These are phyloP conservation scores for Simplicillium sp. DNA, from an alignment of 2,329 filamentous ascomycete species.

Conservation along the genomic window DNA sequence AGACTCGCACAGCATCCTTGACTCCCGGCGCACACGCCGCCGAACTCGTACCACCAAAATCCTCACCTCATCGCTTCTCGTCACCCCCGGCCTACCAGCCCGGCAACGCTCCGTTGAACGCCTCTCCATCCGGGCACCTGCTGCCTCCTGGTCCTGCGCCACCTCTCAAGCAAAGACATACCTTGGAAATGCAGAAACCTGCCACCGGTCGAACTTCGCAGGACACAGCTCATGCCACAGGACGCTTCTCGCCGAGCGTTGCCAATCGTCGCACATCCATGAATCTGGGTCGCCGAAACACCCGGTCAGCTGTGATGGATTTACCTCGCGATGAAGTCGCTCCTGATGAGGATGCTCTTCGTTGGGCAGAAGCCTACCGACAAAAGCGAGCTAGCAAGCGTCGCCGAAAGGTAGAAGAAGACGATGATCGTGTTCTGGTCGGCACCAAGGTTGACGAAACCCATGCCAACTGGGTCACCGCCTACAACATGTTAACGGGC, in stretches of 20 bases:
- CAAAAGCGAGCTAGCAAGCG: conserved; percentile 86
- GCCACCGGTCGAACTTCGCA: conserved; percentile 57
- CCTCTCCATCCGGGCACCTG: conserved; percentile 39
- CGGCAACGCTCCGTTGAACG: conserved; percentile 23
- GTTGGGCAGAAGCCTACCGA: conserved; percentile 88
- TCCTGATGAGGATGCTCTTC: conserved; percentile 80
- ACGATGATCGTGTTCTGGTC: conserved; percentile 89
- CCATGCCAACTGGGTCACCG: conserved; percentile 94
- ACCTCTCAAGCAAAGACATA: conserved; percentile 73
- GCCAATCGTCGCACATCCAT: conserved; percentile 68
- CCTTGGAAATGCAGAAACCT: conserved; percentile 72
- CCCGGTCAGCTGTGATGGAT: conserved; percentile 71
- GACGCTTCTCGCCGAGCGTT: conserved; percentile 67
- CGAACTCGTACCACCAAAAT: conserved; percentile 2
- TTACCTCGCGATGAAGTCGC: conserved; percentile 72
- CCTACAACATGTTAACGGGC: conserved; percentile 98
- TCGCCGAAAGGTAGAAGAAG: conserved; percentile 72
- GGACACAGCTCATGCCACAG: conserved; percentile 59
- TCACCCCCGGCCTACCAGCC: conserved; percentile 26
- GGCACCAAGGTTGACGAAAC: conserved; percentile 97
- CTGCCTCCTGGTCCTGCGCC: conserved; percentile 27
- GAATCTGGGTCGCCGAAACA: conserved; percentile 69
- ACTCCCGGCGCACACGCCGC: background rate
- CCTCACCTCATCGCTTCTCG: conserved; percentile 5
- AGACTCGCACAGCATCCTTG: background rate